These are phyloP conservation scores for Russula ochroleuca DNA, from an alignment of 768 basidiomycete genomes.

Conservation along the genomic window DNA sequence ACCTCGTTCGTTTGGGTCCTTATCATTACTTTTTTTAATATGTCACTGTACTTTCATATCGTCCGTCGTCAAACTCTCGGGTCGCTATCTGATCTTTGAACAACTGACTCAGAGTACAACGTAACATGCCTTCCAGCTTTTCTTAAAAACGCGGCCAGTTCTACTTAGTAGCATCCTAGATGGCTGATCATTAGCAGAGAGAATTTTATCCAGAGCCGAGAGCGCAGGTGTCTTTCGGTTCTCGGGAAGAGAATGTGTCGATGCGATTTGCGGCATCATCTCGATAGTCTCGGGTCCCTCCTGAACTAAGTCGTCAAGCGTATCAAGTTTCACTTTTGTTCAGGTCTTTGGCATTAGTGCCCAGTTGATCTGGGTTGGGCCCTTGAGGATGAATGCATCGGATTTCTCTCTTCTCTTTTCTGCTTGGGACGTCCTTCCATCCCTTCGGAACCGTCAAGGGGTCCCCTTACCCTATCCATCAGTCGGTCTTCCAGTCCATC, in stretches of 20 bases:
- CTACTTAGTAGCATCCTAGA: neutral
- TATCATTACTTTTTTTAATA: neutral
- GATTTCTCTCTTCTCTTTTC: too few species aligned
- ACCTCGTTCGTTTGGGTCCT: neutral
- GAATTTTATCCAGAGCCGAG: neutral
- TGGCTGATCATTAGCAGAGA: neutral
- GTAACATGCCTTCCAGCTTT: neutral
- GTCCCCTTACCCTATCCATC: too few species aligned
- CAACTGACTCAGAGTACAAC: neutral
- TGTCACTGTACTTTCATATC: neutral
- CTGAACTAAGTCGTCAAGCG: neutral
- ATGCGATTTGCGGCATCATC: too few species aligned
- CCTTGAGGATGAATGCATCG: too few species aligned
- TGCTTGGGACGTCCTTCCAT: too few species aligned
- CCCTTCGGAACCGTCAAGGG: too few species aligned
- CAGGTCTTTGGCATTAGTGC: neutral
- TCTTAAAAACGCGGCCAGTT: neutral
- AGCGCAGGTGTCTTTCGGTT: neutral
- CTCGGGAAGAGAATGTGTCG: too few species aligned
- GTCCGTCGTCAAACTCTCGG: neutral
- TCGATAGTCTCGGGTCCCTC: neutral
- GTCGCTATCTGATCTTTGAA: neutral
- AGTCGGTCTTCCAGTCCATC: too few species aligned
- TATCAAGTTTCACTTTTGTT: neutral
- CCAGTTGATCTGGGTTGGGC: too few species aligned